Base-by-base conservation (phyloP, 2,329 filamentous ascomycete species). In the Cladobotryum protrusum region DNA sequence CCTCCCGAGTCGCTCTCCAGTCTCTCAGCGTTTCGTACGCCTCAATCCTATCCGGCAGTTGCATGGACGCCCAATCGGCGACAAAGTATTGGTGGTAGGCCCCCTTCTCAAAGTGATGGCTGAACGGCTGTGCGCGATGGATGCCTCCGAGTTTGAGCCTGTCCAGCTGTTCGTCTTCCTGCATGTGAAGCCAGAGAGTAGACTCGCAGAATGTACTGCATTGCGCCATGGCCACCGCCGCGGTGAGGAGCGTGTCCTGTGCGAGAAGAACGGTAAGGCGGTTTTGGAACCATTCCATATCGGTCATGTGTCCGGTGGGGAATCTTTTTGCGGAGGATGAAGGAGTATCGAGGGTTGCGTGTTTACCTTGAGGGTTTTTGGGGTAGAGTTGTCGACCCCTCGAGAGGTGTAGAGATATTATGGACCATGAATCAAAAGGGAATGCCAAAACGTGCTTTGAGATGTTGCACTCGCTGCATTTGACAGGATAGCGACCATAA, bases 381-480 rank as follows among this genome's bases (percentile, higher is more conserved):
- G 66, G 59, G 50, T 74, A 73, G 41, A 68, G 54, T 40, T 61
- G 52, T 2, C 60, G 59, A n/a, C 63, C 64, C n/a, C 69, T 59
- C 2, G 61, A 47, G 2, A 73, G 61, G 46, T 73, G 71, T 6
- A 69, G 61, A 6, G 67, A 61, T 5, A 66, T 54, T 19, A 74
- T 62, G 19, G 70, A 72, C 69, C 67, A 73, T 2, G 70, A 64
- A 51, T 73, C 71, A 48, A 72, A 73, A 0, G 70, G 71, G 37
- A 72, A 72, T 2, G 70, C 70, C 63, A 67, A 71, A 0, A 72
- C 60, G 55, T 75, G 72, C 52, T 73, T 74, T 3, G 72, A 53
- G 4, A 75, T 56, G 50, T 69, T 72, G 55, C 72, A 75, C 3
- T 55, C 49, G 13, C 67, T 66, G 50, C 72, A 74, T 11, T 54